phyloP scores from a whole-genome alignment of 805 yeast genomes.

The Lachancea fermentati region DNA sequence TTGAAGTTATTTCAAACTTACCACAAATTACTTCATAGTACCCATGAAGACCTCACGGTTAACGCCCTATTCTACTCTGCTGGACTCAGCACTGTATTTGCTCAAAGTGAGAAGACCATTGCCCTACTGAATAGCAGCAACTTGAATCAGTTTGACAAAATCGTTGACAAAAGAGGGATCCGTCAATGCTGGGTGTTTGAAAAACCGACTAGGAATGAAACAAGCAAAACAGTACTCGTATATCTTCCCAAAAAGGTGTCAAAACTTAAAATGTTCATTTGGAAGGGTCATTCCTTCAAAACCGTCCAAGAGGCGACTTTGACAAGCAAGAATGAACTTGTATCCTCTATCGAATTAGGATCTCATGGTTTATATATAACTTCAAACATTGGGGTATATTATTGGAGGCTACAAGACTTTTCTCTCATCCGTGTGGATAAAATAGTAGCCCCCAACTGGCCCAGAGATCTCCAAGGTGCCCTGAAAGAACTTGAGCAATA shows the following conservation, averaged over 20 bases:
- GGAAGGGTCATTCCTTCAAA: slow-evolving; percentile 26
- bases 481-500: slow-evolving; percentile 13
- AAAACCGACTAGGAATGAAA: slow-evolving; percentile 8
- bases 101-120: slow-evolving; percentile 21
- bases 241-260: slow-evolving; percentile 15
- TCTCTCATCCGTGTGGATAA: slow-evolving; percentile 18
- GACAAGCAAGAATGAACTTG: slow-evolving; percentile 16
- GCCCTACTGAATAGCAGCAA: slow-evolving; percentile 27
- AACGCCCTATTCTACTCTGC: slow-evolving; percentile 21
- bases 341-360: slow-evolving; percentile 17
- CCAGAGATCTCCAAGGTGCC: slow-evolving; percentile 13
- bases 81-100: slow-evolving; percentile 26
- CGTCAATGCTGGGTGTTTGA: slow-evolving; percentile 23
- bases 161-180: slow-evolving; percentile 30
- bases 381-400: slow-evolving; percentile 20
- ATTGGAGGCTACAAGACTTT: slow-evolving; percentile 19
- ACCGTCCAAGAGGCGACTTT: slow-evolving; percentile 21
- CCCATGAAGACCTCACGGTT: slow-evolving; percentile 17
- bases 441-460: slow-evolving; percentile 17
- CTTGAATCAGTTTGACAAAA: slow-evolving; percentile 28
- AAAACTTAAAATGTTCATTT: slow-evolving; percentile 24
- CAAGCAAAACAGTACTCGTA: slow-evolving; percentile 15
- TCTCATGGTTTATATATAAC: slow-evolving; percentile 18
- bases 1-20: slow-evolving; percentile 26
- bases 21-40: slow-evolving; percentile 21